Evolutionary conservation across 495 filamentous ascomycete genomes (phyloP), one percentile per base, ranked within the genome.

Genomic region (Aspergillus heteromorphus): DNA sequence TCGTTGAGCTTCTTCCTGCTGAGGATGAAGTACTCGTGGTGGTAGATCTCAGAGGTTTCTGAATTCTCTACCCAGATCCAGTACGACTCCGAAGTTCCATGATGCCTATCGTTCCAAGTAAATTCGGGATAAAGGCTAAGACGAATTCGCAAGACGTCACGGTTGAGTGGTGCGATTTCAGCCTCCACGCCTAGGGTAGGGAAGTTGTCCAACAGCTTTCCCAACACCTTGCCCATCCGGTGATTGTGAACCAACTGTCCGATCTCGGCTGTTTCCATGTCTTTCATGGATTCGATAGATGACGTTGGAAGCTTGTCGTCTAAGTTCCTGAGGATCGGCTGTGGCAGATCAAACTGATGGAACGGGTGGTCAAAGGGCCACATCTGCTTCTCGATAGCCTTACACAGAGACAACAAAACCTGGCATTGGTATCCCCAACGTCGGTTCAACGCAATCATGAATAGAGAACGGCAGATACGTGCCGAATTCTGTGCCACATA

Each of bases 11-110:
- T 97, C 71, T 83, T 87, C 49, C 91, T 79, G 49, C 81, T 91
- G 6, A 99, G 78, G 48, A 99, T 89, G 73, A 97, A 97, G 68
- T 87, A 96, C 67, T 99, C 93, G 53, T 96, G 90, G 62, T 99
- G 93, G 60, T 95, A 99, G 34, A 99, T 97, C 65, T 97, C 91
- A 1, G 89, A 92, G 0, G 92, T 96, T 61, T 97, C 95, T 0
- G 92, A 97, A 64, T 97, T 95, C 70, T 99, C 93, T 14, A 97
- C 92, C 95, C 95, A 97, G 45, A 97, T 86, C 83, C 92, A 97
- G 71, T 93, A 99, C 17, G 90, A 91, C 64, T 99, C 93, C 2
- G 92, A 96, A 4, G 83, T 86, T 2, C 95, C 95, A 68, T 99
- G 89, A 47, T 96, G 80, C n/a, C 84, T 84, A 57, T 99, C 95